These are phyloP conservation scores for Neofusicoccum ribis DNA, from an alignment of 2,329 filamentous ascomycete genomes.

Conservation along the genomic window DNA sequence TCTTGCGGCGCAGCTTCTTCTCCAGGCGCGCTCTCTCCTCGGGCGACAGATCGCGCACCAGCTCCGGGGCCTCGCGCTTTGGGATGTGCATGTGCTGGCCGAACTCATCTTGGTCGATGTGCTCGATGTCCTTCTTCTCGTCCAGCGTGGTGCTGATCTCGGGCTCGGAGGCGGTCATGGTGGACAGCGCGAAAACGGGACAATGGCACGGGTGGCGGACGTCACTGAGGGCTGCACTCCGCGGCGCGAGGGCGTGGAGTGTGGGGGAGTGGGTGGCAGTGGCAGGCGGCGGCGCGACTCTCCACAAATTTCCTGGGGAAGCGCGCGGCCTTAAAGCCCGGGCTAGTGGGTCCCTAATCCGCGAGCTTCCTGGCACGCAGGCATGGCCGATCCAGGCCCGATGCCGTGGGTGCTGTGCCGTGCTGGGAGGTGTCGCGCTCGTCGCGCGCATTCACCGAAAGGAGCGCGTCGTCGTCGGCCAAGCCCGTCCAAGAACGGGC, in stretches of 20 bases:
- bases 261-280: neutral
- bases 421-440: neutral
- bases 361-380: neutral
- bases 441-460: neutral
- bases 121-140: constrained; percentile 11
- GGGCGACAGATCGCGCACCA: constrained; percentile 46
- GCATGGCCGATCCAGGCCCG: neutral
- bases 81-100: constrained; percentile 9
- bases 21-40: constrained; percentile 58
- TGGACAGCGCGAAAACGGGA: neutral
- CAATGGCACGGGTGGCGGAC: neutral
- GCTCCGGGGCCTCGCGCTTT: constrained; percentile 29
- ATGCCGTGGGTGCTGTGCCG: neutral
- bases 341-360: neutral
- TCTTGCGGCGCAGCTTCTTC: constrained; percentile 64
- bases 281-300: neutral
- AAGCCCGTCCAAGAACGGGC: neutral
- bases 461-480: neutral
- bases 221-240: neutral
- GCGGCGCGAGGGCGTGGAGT: neutral
- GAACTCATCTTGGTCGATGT: constrained; percentile 12
- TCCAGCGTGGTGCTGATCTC: constrained; percentile 1
- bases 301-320: constrained; percentile 6
- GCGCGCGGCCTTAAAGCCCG: neutral
- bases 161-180: neutral